phyloP scores from a whole-genome alignment of 148 eudicot genomes.

The Heliamphora exappendiculata region DNA sequence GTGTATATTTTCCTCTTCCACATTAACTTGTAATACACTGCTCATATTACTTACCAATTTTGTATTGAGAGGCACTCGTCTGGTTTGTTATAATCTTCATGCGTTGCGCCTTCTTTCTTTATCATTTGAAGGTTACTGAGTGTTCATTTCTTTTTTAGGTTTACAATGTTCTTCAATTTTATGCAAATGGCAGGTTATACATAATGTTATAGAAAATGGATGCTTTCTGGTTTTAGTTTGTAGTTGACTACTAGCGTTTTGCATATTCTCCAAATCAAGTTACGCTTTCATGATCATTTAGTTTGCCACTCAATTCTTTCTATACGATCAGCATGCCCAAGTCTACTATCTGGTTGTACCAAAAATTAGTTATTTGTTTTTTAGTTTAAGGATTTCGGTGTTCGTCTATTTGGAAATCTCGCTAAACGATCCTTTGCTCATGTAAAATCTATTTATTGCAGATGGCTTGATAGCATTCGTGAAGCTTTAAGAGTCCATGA shows the following conservation, averaged over 20 bases:
- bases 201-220: not conserved
- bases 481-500: constrained; percentile 68
- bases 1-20: too few relatives aligned
- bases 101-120: not conserved
- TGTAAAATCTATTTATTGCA: constrained; percentile 15
- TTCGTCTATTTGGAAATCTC: not conserved
- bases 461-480: constrained; percentile 74
- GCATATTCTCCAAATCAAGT: not conserved
- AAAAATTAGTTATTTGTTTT: not conserved
- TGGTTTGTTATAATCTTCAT: not conserved
- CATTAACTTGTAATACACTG: too few relatives aligned
- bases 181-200: not conserved
- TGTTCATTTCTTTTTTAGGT: not conserved
- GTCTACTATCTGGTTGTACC: not conserved
- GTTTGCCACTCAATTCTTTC: not conserved
- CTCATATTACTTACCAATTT: too few relatives aligned
- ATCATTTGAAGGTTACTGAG: not conserved
- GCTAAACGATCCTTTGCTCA: not conserved
- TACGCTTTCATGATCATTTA: not conserved
- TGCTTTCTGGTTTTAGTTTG: not conserved
- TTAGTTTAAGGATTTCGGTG: not conserved
- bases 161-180: not conserved
- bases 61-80: too few relatives aligned
- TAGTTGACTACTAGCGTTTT: not conserved
- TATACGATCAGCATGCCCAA: not conserved